phyloP scores from a whole-genome alignment of 2,329 filamentous ascomycete species.

The Aspergillus flavus region DNA sequence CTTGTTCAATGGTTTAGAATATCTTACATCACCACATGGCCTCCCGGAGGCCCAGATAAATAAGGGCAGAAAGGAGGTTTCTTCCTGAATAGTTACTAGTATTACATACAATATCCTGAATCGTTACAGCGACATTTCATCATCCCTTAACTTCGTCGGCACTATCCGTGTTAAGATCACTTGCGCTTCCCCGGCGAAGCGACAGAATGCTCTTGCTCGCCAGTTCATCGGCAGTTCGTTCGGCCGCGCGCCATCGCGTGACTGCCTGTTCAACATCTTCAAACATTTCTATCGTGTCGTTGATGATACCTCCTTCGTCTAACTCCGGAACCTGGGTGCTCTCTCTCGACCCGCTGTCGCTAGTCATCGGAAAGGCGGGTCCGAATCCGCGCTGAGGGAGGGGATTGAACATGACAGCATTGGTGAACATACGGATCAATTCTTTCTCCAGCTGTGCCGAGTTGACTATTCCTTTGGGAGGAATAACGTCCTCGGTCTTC shows the following conservation, averaged over 20 bases:
- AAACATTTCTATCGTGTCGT: constrained; percentile 87
- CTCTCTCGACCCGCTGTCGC: constrained; percentile 39
- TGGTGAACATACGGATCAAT: constrained; percentile 94
- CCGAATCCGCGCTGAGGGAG: constrained; percentile 74
- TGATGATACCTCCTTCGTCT: constrained; percentile 83
- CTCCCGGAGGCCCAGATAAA: not conserved
- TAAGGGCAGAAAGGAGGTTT: not conserved
- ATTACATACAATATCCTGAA: constrained; percentile 24
- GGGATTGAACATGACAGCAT: constrained; percentile 97
- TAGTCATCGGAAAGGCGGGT: constrained; percentile 58
- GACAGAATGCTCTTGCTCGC: constrained; percentile 41
- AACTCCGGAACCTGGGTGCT: constrained; percentile 63
- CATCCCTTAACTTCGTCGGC: constrained; percentile 38
- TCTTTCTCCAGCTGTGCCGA: constrained; percentile 90
- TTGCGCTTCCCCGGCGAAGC: constrained; percentile 39
- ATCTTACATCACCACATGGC: not conserved
- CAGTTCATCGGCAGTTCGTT: constrained; percentile 50
- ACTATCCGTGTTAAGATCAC: constrained; percentile 41
- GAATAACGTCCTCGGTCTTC: constrained; percentile 75
- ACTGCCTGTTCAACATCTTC: constrained; percentile 80
- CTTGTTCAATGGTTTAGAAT: not conserved
- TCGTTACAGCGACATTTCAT: constrained; percentile 25
- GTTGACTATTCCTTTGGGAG: constrained; percentile 90
- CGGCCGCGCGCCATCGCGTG: constrained; percentile 73
- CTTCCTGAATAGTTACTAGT: constrained; percentile 10